Base-by-base conservation (phyloP, 2,329 filamentous ascomycete genomes). In the Fusarium guadeloupense region DNA sequence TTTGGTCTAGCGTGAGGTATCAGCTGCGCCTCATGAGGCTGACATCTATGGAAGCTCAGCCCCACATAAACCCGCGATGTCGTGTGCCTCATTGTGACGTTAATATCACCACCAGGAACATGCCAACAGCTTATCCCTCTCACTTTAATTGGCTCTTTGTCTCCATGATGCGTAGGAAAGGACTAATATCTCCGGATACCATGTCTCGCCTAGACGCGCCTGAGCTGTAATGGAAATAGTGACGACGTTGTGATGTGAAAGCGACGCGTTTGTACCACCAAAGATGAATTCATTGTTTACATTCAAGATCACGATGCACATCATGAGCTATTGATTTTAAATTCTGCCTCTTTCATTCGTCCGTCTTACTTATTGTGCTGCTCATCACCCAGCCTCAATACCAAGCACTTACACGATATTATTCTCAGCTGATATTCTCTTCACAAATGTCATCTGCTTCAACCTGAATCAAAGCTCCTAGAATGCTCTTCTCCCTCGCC, bases 41-140 rank as follows among this genome's bases (percentile, higher is more conserved):
- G 16, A n/a, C 30, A n/a, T 26, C 16, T n/a, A 14, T 26, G 37
- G 35, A 4, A 39, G 9, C 37, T 14, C 25, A 7, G 26, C 7
- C 26, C 26, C 26, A 28, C 26, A 28, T 9, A 28, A 12, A 9
- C 26, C n/a, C 28, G 3, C 5, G 5, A 6, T 30, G 13, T 34
- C 31, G 10, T 14, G 13, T 30, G 13, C 9, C 34, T 61, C 56
- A 46, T 61, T 20, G 9, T 60, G 56, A 61, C 56, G 56, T 46
- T 4, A 5, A 4, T 1, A n/a, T 44, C 21, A 50, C 25, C 0
- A 10, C 17, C 23, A 45, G 9, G 13, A 21, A 38, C 5, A 30
- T 9, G 5, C 12, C 26, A 30, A 30, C 20, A 17, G 26, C 10
- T 16, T 9, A 26, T 2, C 21, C 41, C 16, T 5, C 8, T 10